Percentiles rank a stretch among this genome's conserved stretches.
These are phyloP conservation scores for Phytopythium cucurbitacearum DNA, from an alignment of 352 stramenopile species.

Conservation along the genomic window DNA sequence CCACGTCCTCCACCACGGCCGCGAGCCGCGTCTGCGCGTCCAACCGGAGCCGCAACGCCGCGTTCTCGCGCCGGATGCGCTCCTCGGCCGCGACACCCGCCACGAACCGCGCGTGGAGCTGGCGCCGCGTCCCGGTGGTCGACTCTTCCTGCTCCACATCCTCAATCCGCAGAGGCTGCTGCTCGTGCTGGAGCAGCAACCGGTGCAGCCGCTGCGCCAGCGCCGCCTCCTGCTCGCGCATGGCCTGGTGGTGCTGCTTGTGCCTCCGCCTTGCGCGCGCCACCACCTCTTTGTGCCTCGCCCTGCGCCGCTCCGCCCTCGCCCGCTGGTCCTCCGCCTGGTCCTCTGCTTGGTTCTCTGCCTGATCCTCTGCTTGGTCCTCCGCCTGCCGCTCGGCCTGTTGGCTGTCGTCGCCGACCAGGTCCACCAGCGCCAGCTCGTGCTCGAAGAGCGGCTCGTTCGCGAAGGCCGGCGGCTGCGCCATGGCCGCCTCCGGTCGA, in stretches of 20 bases:
- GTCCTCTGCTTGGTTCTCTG: background rate
- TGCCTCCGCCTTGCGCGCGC: conserved; percentile 24
- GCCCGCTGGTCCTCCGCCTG: conserved; percentile 5
- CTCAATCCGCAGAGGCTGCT: background rate
- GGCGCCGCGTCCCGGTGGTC: conserved; percentile 3
- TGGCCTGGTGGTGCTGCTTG: conserved; percentile 18
- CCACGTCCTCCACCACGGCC: conserved; percentile 5
- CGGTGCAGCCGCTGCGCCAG: conserved; percentile 20
- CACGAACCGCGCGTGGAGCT: conserved; percentile 13
- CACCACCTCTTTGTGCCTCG: conserved; percentile 31
- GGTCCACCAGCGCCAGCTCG: too few relatives aligned
- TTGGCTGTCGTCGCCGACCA: background rate
- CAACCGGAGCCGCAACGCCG: conserved; percentile 22
- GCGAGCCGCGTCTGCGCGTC: conserved; percentile 17
- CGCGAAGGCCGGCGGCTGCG: too few relatives aligned
- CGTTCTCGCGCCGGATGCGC: conserved; percentile 35
- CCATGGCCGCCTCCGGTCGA: too few relatives aligned
- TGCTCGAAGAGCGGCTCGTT: too few relatives aligned
- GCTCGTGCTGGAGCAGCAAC: conserved; percentile 13
- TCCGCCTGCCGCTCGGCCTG: background rate
- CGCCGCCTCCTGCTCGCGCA: conserved; percentile 20
- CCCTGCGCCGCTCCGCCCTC: conserved; percentile 21
- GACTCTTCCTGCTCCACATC: background rate
- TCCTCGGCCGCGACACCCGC: conserved; percentile 27
- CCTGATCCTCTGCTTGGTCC: background rate